These are phyloP conservation scores for Boletellus ananiceps DNA, from an alignment of 768 basidiomycete genomes.

Conservation along the genomic window DNA sequence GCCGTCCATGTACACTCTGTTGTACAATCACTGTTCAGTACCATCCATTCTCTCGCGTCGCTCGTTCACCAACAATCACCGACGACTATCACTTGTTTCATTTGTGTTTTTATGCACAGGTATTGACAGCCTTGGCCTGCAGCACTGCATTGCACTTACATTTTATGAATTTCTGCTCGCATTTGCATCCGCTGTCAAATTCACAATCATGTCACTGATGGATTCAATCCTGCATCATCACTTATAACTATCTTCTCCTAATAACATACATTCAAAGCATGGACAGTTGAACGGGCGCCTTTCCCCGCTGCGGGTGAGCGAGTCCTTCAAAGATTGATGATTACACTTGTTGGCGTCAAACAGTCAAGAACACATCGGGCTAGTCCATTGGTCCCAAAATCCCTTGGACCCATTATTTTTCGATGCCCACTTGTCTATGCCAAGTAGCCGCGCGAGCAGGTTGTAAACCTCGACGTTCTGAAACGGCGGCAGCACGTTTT, in stretches of 20 bases:
- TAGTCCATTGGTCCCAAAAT: constrained; percentile 68
- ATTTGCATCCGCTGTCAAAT: constrained; percentile 17
- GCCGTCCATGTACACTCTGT: constrained; percentile 20
- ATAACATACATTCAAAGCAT: constrained; percentile 18
- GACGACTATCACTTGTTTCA: constrained; percentile 21
- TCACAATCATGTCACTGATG: constrained; percentile 22
- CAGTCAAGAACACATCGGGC: background rate
- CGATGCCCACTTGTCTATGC: constrained; percentile 51
- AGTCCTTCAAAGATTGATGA: background rate
- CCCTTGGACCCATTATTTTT: constrained; percentile 68
- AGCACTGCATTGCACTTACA: constrained; percentile 8
- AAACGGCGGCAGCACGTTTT: constrained; percentile 70
- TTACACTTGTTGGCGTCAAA: background rate
- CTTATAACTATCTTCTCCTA: constrained; percentile 26
- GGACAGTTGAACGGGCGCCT: background rate
- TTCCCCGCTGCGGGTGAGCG: background rate
- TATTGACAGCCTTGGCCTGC: constrained; percentile 10
- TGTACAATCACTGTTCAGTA: constrained; percentile 22
- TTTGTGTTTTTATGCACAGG: constrained; percentile 18
- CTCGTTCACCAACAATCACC: constrained; percentile 18
- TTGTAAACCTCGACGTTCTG: constrained; percentile 81
- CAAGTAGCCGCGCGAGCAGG: constrained; percentile 69
- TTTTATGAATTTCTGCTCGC: constrained; percentile 12
- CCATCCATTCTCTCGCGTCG: constrained; percentile 9
- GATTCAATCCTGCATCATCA: constrained; percentile 26